A percentile compares a stretch with the other conserved stretches of the same genome.
Conservation (phyloP, 768 basidiomycete genomes). For the Kwoniella bestiolae region DNA sequence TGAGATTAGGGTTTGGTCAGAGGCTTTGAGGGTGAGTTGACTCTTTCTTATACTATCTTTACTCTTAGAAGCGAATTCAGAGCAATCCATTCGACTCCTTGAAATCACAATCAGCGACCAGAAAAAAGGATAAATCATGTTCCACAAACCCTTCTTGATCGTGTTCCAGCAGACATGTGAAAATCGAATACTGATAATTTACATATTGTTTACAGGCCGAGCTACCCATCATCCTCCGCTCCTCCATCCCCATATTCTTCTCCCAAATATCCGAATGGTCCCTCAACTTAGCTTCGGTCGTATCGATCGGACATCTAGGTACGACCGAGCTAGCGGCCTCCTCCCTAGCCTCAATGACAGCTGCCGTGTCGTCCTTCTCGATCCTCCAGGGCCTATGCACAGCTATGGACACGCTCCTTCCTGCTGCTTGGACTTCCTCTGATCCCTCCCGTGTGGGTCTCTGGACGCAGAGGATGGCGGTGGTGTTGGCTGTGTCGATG, state of each 20-base stretch:
- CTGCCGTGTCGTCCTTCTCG: conserved; percentile 69
- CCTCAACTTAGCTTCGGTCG: conserved; percentile 77
- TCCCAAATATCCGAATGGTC: conserved; percentile 69
- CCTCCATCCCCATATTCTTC: conserved; percentile 47
- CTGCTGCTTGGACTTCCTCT: conserved; percentile 89
- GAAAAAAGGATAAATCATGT: no score
- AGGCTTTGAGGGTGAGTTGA: conserved; percentile 43
- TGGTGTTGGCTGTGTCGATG: conserved; percentile 48
- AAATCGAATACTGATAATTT: conserved; percentile 1
- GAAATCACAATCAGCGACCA: no score
- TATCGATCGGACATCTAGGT: conserved; percentile 88
- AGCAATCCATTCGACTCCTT: no score
- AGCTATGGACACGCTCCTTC: conserved; percentile 89
- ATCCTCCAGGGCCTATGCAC: conserved; percentile 81
- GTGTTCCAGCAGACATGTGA: no score
- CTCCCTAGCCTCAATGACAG: conserved; percentile 60
- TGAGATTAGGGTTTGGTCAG: conserved; percentile 43
- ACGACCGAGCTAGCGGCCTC: conserved; percentile 86
- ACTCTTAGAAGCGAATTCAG: no score
- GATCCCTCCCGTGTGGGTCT: conserved; percentile 83
- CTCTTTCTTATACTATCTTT: neutral
- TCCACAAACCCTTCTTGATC: no score
- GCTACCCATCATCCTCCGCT: conserved; percentile 42
- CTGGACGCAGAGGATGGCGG: conserved; percentile 81
- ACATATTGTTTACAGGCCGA: conserved; percentile 37